Percentiles rank a stretch among this genome's conserved stretches.
Evolutionary conservation across 768 basidiomycete genomes (phyloP).

Genomic region (Agaricus sinodeliciosus): DNA sequence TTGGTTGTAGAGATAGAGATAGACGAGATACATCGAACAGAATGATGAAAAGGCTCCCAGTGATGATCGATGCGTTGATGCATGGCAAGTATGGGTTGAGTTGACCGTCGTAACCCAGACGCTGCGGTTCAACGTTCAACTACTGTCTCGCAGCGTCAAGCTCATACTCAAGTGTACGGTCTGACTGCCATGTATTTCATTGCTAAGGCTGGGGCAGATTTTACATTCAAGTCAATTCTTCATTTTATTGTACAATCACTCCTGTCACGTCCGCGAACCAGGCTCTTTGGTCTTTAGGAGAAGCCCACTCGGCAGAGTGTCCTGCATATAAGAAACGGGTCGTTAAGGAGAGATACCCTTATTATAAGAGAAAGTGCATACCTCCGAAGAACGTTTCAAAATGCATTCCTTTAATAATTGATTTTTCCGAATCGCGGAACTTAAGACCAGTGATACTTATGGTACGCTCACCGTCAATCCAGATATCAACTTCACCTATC

Average conservation of each 20-base stretch:
- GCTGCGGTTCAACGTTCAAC: no score
- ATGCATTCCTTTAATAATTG: constrained; percentile 60
- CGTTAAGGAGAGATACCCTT: not conserved
- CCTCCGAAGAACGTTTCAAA: constrained; percentile 80
- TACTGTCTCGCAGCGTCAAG: no score
- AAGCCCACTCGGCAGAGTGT: constrained; percentile 48
- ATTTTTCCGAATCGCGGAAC: constrained; percentile 35
- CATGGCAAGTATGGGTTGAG: no score
- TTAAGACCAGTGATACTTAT: constrained; percentile 43
- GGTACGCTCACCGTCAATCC: constrained; percentile 53
- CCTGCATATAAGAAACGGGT: constrained; percentile 25
- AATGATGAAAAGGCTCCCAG: no score
- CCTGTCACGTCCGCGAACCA: constrained; percentile 56
- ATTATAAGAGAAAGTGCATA: constrained; percentile 18
- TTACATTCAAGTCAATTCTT: not conserved
- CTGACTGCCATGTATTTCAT: no score
- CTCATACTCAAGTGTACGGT: no score
- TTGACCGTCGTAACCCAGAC: no score
- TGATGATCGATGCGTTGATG: no score
- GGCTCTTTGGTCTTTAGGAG: constrained; percentile 48
- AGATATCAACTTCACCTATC: constrained; percentile 60
- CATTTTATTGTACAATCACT: constrained; percentile 20
- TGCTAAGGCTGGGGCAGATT: not conserved
- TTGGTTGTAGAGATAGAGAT: no score
- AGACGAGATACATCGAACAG: no score